Evolutionary conservation across 306 rosid genomes (phyloP).

Genomic region (Quercus engelmannii): DNA sequence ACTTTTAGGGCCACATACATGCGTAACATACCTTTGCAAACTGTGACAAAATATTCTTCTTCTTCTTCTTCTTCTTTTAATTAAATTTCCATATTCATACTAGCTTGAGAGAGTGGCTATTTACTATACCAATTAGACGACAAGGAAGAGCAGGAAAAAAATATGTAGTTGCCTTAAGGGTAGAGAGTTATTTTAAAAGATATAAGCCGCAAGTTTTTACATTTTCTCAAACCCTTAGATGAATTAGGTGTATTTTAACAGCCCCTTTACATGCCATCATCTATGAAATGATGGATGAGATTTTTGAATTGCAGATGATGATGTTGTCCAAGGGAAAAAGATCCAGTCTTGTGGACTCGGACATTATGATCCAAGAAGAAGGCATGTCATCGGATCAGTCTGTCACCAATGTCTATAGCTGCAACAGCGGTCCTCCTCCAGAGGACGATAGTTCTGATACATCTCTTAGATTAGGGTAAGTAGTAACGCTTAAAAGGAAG

Average conservation of each 20-base stretch:
- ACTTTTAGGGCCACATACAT: too few species aligned
- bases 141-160: too few species aligned
- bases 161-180: too few species aligned
- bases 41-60: background rate
- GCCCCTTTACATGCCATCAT: background rate
- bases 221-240: too few species aligned
- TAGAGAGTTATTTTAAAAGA: too few species aligned
- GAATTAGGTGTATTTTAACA: too few species aligned
- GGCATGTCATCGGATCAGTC: conserved; percentile 32
- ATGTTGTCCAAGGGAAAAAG: conserved; percentile 14
- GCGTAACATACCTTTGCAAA: too few species aligned
- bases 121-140: too few species aligned
- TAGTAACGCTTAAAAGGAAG: background rate
- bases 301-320: conserved; percentile 20
- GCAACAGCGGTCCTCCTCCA: conserved; percentile 15
- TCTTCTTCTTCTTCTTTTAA: too few species aligned
- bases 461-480: conserved; percentile 36
- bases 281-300: background rate
- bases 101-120: too few species aligned
- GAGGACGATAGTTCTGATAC: conserved; percentile 34
- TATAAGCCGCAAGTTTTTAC: too few species aligned
- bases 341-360: background rate
- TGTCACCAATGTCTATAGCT: conserved; percentile 24
- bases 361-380: conserved; percentile 16
- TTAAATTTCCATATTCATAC: too few species aligned